Conservation (phyloP, 2,329 filamentous ascomycete genomes). For the Allantophomopsis cytisporea region DNA sequence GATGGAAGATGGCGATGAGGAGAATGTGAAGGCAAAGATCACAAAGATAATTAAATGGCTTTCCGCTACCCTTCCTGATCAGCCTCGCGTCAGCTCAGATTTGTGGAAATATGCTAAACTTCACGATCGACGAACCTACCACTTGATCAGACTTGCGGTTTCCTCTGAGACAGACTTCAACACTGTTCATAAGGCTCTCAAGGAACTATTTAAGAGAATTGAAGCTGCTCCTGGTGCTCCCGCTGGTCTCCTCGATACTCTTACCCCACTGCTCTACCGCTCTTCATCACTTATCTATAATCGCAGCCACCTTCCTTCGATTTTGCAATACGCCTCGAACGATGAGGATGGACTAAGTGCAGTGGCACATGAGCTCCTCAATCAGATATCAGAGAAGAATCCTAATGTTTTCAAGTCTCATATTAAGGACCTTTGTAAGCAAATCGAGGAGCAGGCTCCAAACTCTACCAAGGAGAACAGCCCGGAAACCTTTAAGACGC, state of each 20-base stretch:
- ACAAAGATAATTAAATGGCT: constrained; percentile 62
- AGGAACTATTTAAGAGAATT: constrained; percentile 74
- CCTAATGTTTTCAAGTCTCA: constrained; percentile 88
- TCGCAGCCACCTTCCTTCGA: constrained; percentile 80
- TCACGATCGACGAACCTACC: constrained; percentile 81
- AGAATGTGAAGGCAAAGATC: constrained; percentile 54
- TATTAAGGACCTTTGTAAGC: constrained; percentile 79
- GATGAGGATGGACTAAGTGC: constrained; percentile 67
- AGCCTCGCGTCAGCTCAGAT: constrained; percentile 57
- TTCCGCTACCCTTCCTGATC: constrained; percentile 63
- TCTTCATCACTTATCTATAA: constrained; percentile 82
- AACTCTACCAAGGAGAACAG: constrained; percentile 55
- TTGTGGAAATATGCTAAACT: constrained; percentile 82
- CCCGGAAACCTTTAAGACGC: constrained; percentile 65
- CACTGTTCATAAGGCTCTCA: constrained; percentile 79
- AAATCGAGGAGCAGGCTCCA: constrained; percentile 70
- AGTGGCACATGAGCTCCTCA: constrained; percentile 77
- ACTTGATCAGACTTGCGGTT: constrained; percentile 77
- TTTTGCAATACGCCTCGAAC: constrained; percentile 76
- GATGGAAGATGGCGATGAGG: constrained; percentile 56
- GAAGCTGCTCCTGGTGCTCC: constrained; percentile 48
- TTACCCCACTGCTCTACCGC: constrained; percentile 73
- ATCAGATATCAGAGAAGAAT: constrained; percentile 80
- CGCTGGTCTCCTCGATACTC: constrained; percentile 58
- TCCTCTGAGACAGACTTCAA: constrained; percentile 82